Base-by-base conservation (phyloP, 805 yeast genomes). In the Monosporozyma yasuniensis region DNA sequence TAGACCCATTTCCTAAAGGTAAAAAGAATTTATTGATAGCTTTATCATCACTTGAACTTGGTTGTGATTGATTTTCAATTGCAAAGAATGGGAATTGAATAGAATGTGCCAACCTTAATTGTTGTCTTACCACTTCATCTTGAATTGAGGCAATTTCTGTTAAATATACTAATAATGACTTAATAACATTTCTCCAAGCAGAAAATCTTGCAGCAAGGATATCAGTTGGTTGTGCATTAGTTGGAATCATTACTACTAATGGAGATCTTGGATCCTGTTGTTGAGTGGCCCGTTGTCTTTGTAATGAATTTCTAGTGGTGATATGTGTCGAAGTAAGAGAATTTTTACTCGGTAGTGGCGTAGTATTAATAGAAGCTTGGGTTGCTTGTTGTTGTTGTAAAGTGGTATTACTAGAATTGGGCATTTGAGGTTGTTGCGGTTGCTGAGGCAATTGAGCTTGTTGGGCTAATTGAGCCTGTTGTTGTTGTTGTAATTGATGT, bases 91-190 rank as follows among this genome's bases (percentile, higher is more conserved):
- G 70, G 57, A 71, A 72, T 51, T 72, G 71, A 18, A 86, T 83
- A 9, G 95, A 88, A 63, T 87, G 90, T 52, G 87, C 86, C 43
- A 89, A 74, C 47, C 96, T 72, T 47, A 83, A 68, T 56, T 87
- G 93, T 60, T 87, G 95, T 52, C 96, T 79, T 34, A 86, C 81
- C 16, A 87, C 77, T 62, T 90, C 96, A 65, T 90, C 96, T 63
- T 89, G 93, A 50, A 87, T 90, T 12, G 85, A 77, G 9, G 87
- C 88, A 38, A 81, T 82, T 60, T 89, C 96, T 53, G 77, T 78
- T 54, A 91, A 72, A 61, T 91, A 91, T 44, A 76, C 78, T 19
- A 87, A 75, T 50, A 91, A 69, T 34, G 91, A 83, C 53, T 81
- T 80, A 50, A 89, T 81, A 49, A 90, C 79, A 39, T 78, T 75